Percentiles rank a stretch among this genome's conserved stretches.
Conservation (phyloP, 2,329 filamentous ascomycete species). For the Emergomyces orientalis region DNA sequence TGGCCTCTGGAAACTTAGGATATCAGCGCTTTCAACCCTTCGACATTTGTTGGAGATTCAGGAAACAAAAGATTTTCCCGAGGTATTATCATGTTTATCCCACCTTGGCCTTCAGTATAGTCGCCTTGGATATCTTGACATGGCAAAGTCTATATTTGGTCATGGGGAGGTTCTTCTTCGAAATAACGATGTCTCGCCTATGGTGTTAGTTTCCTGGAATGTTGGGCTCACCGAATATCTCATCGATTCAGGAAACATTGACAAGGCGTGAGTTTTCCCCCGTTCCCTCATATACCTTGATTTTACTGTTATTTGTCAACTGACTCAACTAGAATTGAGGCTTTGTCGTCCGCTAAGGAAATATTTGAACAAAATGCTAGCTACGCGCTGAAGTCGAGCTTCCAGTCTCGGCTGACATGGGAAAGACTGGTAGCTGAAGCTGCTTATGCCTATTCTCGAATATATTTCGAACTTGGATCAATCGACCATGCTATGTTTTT, state of each 20-base stretch:
- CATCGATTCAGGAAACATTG: constrained; percentile 54
- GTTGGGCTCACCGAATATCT: constrained; percentile 67
- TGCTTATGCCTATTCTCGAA: constrained; percentile 54
- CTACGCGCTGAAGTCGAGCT: constrained; percentile 27
- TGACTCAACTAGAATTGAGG: constrained; percentile 34
- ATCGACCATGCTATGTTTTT: constrained; percentile 40
- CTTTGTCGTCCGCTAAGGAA: constrained; percentile 22
- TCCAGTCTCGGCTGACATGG: constrained; percentile 34
- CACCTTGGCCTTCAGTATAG: constrained; percentile 48
- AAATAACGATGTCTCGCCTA: constrained; percentile 33
- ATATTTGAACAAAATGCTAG: constrained; percentile 28
- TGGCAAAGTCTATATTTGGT: constrained; percentile 49
- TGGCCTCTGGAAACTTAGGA: constrained; percentile 43
- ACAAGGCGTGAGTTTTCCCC: constrained; percentile 44
- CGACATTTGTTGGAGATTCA: constrained; percentile 41
- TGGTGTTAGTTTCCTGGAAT: constrained; percentile 50
- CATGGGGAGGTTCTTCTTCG: constrained; percentile 46
- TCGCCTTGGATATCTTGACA: constrained; percentile 51
- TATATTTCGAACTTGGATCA: constrained; percentile 50
- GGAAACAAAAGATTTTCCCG: constrained; percentile 27
- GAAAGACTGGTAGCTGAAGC: constrained; percentile 52
- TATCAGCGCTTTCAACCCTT: constrained; percentile 43
- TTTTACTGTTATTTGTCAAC: constrained; percentile 24
- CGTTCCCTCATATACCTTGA: constrained; percentile 26
- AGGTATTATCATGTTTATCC: constrained; percentile 36